Evolutionary conservation across 225 moss, liverwort and hornwort species (phyloP).

Genomic region (Bryoerythrophyllum caledonicum): DNA sequence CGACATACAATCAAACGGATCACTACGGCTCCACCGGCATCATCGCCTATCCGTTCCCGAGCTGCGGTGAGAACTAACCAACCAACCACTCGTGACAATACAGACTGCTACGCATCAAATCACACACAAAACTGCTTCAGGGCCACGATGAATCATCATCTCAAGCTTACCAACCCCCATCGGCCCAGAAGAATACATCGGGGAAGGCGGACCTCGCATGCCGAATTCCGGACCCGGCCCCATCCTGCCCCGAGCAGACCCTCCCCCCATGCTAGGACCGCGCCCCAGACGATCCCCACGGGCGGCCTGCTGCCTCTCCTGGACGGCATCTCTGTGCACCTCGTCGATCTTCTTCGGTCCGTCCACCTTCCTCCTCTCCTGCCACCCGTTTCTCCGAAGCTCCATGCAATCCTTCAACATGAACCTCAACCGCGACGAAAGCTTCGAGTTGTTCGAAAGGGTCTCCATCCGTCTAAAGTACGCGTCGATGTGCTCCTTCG

Average conservation of each 20-base stretch:
- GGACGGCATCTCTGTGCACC: conserved; percentile 93
- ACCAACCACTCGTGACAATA: not conserved
- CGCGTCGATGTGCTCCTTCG: conserved; percentile 89
- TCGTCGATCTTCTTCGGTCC: conserved; percentile 98
- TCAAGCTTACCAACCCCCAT: conserved; percentile 66
- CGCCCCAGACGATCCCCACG: conserved; percentile 77
- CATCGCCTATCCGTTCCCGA: not conserved
- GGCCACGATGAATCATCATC: not conserved
- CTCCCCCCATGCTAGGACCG: conserved; percentile 65
- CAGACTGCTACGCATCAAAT: not conserved
- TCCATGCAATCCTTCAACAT: conserved; percentile 97
- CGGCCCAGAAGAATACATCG: conserved; percentile 67
- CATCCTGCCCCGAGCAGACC: conserved; percentile 56
- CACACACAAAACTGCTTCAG: not conserved
- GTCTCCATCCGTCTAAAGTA: conserved; percentile 86
- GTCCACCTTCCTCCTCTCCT: conserved; percentile 94
- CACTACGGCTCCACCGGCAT: not conserved
- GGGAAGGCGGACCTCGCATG: conserved; percentile 77
- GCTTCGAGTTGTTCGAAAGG: conserved; percentile 77
- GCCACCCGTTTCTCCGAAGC: conserved; percentile 83
- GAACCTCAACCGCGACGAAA: conserved; percentile 83
- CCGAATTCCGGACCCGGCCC: conserved; percentile 65
- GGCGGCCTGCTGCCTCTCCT: conserved; percentile 85
- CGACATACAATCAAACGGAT: not conserved
- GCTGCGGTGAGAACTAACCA: not conserved